These are phyloP conservation scores for Lepidopterella palustris DNA, from an alignment of 495 filamentous ascomycete genomes.

Conservation along the genomic window DNA sequence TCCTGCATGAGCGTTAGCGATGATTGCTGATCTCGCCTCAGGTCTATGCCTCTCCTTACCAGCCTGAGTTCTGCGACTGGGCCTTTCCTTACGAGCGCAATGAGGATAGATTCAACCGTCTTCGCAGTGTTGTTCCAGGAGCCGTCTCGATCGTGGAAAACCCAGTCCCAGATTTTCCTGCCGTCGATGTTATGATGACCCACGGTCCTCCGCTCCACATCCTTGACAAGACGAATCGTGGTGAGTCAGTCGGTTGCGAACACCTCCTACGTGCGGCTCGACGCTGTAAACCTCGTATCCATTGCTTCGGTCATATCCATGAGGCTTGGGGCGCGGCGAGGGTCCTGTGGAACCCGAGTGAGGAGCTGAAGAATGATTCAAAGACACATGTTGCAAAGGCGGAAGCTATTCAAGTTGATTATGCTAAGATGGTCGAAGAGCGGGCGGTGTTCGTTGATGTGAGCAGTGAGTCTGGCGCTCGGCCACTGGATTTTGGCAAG, in stretches of 20 bases:
- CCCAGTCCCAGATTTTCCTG: conserved; percentile 45
- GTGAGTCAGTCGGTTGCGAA: conserved; percentile 48
- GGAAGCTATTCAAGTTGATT: conserved; percentile 39
- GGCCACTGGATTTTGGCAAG: conserved; percentile 41
- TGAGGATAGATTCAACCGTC: conserved; percentile 50
- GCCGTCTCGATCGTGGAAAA: conserved; percentile 37
- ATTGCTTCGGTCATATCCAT: conserved; percentile 73
- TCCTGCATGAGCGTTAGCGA: background rate
- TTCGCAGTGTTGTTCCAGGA: conserved; percentile 14
- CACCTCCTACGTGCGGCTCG: conserved; percentile 52
- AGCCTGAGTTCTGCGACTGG: conserved; percentile 53
- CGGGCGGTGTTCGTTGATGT: conserved; percentile 44
- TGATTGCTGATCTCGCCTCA: background rate
- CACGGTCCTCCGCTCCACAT: conserved; percentile 63
- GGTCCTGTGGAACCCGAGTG: conserved; percentile 44
- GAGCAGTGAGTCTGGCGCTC: conserved; percentile 27
- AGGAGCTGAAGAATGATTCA: conserved; percentile 6
- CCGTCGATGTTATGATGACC: conserved; percentile 61
- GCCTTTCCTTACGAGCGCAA: conserved; percentile 56
- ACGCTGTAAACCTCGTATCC: conserved; percentile 48
- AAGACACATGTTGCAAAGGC: conserved; percentile 28
- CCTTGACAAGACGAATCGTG: conserved; percentile 43
- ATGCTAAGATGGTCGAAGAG: conserved; percentile 40
- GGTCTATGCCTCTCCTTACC: conserved; percentile 65
- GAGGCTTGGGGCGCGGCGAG: conserved; percentile 65